Evolutionary conservation across 2,329 filamentous ascomycete genomes (phyloP).

Genomic region (Neobulgaria alba): DNA sequence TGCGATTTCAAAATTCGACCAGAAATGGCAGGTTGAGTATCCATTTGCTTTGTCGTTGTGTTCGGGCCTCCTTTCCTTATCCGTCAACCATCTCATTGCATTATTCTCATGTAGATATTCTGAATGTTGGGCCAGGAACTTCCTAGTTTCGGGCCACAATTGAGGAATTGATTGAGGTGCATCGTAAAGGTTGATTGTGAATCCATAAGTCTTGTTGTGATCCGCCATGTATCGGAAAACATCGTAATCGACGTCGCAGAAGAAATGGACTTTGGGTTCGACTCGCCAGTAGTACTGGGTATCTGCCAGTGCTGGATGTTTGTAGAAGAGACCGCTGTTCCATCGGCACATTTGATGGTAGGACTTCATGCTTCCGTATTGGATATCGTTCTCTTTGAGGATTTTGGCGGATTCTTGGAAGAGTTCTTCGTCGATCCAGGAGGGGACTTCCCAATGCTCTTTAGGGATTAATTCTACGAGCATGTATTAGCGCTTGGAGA

Average conservation of each 20-base stretch:
- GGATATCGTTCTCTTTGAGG: conserved; percentile 74
- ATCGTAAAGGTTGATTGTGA: conserved; percentile 96
- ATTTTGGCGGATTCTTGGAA: conserved; percentile 78
- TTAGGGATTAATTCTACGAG: conserved; percentile 75
- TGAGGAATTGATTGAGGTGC: conserved; percentile 76
- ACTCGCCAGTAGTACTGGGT: conserved; percentile 96
- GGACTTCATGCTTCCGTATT: conserved; percentile 80
- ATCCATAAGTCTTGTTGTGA: conserved; percentile 97
- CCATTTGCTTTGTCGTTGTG: conserved; percentile 78
- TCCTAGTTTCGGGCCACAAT: conserved; percentile 91
- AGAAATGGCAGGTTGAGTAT: conserved; percentile 98
- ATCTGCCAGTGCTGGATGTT: conserved; percentile 77
- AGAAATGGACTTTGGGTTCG: conserved; percentile 97
- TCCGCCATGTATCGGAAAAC: conserved; percentile 98
- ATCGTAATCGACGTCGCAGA: conserved; percentile 97
- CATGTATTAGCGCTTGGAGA: too few relatives aligned
- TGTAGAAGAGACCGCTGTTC: conserved; percentile 98
- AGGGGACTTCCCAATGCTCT: conserved; percentile 87
- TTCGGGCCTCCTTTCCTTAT: conserved; percentile 65
- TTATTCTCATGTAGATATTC: conserved; percentile 76
- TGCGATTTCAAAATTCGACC: conserved; percentile 97
- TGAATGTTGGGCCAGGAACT: conserved; percentile 80
- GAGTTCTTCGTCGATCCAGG: conserved; percentile 85
- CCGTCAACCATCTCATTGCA: conserved; percentile 80
- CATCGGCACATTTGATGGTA: conserved; percentile 99